These are phyloP conservation scores for Panaeolus papilionaceus DNA, from an alignment of 768 basidiomycete genomes.

Conservation along the genomic window DNA sequence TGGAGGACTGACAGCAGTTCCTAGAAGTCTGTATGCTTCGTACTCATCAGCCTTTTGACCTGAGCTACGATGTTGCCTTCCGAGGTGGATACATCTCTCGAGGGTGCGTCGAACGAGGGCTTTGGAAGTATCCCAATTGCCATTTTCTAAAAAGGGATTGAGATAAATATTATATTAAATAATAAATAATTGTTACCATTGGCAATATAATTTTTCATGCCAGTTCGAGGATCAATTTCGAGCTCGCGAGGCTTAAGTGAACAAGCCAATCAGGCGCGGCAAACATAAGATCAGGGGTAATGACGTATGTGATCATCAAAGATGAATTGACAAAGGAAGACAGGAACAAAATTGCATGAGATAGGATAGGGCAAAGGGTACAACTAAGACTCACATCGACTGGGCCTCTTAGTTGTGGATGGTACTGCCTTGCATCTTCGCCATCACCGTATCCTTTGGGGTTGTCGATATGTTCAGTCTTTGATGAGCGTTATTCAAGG, in stretches of 20 bases:
- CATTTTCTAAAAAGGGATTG: slow-evolving; percentile 51
- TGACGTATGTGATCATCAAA: slow-evolving; percentile 11
- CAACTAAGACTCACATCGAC: slow-evolving; percentile 61
- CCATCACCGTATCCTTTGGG: slow-evolving; percentile 89
- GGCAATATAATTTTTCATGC: slow-evolving; percentile 97
- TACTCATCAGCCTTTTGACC: slow-evolving; percentile 73
- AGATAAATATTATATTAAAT: too few species aligned
- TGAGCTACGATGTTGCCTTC: slow-evolving; percentile 63
- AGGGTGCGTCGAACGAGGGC: slow-evolving; percentile 77
- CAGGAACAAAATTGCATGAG: slow-evolving; percentile 6
- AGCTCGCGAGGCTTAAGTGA: slow-evolving; percentile 71
- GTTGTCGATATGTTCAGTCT: slow-evolving; percentile 92
- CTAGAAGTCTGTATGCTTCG: slow-evolving; percentile 82
- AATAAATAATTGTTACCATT: slow-evolving; percentile 54
- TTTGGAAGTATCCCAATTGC: slow-evolving; percentile 89
- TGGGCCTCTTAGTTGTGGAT: slow-evolving; percentile 79
- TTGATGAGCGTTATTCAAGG: not conserved
- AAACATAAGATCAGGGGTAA: slow-evolving; percentile 1
- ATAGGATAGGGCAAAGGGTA: slow-evolving; percentile 14
- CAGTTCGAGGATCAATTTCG: slow-evolving; percentile 82
- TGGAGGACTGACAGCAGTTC: slow-evolving; percentile 58
- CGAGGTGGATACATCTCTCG: slow-evolving; percentile 80
- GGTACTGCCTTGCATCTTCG: slow-evolving; percentile 81
- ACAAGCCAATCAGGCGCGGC: slow-evolving; percentile 2
- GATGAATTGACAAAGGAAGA: not conserved